These are phyloP conservation scores for Candolleomyces aberdarensis DNA, from an alignment of 768 basidiomycete genomes.

Conservation along the genomic window DNA sequence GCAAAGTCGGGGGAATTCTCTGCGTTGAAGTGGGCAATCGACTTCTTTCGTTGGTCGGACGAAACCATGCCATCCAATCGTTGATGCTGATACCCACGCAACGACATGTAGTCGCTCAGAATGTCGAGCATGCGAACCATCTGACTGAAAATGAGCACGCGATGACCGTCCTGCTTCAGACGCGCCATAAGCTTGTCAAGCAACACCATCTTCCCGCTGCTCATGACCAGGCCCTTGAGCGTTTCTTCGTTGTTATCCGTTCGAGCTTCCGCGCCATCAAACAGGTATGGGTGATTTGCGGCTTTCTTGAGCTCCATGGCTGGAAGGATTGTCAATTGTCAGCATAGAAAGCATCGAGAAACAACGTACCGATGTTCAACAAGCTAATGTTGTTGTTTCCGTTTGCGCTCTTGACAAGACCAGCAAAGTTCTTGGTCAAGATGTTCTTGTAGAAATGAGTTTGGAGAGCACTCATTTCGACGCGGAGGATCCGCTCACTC, in stretches of 20 bases:
- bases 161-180: constrained; percentile 88
- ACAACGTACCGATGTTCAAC: constrained; percentile 79
- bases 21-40: constrained; percentile 96
- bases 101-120: constrained; percentile 91
- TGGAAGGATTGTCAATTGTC: constrained; percentile 21
- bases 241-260: constrained; percentile 70
- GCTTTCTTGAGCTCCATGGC: constrained; percentile 99
- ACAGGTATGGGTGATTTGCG: constrained; percentile 96
- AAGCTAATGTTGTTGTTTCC: constrained; percentile 90
- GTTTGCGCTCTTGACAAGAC: constrained; percentile 84
- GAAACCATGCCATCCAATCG: constrained; percentile 94
- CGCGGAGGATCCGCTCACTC: constrained; percentile 95
- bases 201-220: constrained; percentile 96
- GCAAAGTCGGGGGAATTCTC: constrained; percentile 94
- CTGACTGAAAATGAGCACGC: constrained; percentile 98
- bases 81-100: constrained; percentile 90
- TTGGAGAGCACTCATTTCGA: constrained; percentile 96
- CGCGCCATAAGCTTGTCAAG: constrained; percentile 94
- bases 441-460: constrained; percentile 99
- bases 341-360: constrained; percentile 2
- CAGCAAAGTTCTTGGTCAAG: constrained; percentile 94
- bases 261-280: constrained; percentile 86
- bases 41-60: constrained; percentile 89
- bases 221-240: constrained; percentile 96
- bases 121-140: constrained; percentile 99